These are phyloP conservation scores for Parastagonospora nodorum DNA, from an alignment of 2,329 filamentous ascomycete genomes.

Conservation along the genomic window DNA sequence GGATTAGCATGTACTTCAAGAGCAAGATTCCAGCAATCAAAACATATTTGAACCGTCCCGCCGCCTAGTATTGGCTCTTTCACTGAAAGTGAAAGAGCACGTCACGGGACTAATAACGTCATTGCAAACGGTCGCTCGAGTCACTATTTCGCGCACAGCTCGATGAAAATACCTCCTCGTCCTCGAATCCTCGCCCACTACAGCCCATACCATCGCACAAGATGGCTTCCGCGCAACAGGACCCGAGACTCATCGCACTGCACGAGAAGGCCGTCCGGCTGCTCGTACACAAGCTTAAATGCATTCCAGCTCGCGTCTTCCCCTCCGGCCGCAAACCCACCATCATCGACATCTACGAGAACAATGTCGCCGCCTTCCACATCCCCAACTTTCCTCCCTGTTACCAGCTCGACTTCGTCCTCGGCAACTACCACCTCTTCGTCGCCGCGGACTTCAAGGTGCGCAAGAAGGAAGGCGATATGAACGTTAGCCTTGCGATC, in stretches of 20 bases:
- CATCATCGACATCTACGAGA: not conserved
- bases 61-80: no score
- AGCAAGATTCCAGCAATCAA: no score
- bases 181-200: no score
- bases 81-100: no score
- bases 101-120: no score
- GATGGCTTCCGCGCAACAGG: no score
- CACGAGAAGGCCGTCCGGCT: not conserved
- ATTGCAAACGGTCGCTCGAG: no score
- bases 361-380: not conserved
- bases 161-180: no score
- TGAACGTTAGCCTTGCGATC: not conserved
- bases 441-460: not conserved
- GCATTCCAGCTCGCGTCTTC: not conserved
- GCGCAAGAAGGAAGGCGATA: conserved; percentile 4
- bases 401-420: not conserved
- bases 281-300: not conserved
- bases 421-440: conserved; percentile 2
- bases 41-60: no score
- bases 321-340: not conserved
- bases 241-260: not conserved
- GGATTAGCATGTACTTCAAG: no score
- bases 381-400: not conserved
- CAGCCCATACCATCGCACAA: not conserved
- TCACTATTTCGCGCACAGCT: no score